Evolutionary conservation across 2,329 filamentous ascomycete genomes (phyloP), one percentile per base, ranked within the genome.

Genomic region (Colletotrichum echinochloae): DNA sequence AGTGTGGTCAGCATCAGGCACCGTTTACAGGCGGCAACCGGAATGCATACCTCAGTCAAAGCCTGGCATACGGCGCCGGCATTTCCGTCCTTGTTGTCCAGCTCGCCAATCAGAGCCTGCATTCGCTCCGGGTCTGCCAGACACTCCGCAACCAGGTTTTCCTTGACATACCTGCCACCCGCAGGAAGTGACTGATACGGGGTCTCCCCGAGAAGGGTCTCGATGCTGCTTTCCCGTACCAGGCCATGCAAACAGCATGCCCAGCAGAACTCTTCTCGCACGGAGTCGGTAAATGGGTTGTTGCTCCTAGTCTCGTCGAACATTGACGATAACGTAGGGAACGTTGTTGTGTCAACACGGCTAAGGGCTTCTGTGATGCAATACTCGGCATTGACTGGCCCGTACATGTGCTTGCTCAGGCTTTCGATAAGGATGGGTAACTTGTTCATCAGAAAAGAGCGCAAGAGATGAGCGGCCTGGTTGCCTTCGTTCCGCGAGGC

Each of bases 31-130:
- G 60, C 23, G 7, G 18, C 28, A 26, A 33, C 2, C 23, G 4
- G 18, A 44, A 44, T 26, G 65, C 84, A 75, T 78, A 91, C 91
- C 83, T 94, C 92, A 48, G 90, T 88, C 54, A 95, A 84, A 3
- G 94, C 95, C 71, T 91, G 90, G 60, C 92, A 92, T 23, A 97
- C 93, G 2, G 94, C 94, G 2, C 93, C 94, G 2, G 94, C 94
- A 79, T 98, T 98, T 1, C 95, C 95, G 76, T 97, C 94, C 87
- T 96, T 94, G 60, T 91, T 92, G 66, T 97, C 94, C 30, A 99
- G 85, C 75, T 97, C 94, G 48, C 90, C 88, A 49, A 98, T 89
- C 39, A 97, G 85, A 52, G 90, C 88, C 74, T 94, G 92, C 1
- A 93, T 89, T 73, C 91, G 89, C 72, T 94, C 92, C 0, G 91